Evolutionary conservation across 1,139 yeast species (phyloP), one percentile per base, ranked within the genome.

Genomic region (Magnusiomyces sp.): DNA sequence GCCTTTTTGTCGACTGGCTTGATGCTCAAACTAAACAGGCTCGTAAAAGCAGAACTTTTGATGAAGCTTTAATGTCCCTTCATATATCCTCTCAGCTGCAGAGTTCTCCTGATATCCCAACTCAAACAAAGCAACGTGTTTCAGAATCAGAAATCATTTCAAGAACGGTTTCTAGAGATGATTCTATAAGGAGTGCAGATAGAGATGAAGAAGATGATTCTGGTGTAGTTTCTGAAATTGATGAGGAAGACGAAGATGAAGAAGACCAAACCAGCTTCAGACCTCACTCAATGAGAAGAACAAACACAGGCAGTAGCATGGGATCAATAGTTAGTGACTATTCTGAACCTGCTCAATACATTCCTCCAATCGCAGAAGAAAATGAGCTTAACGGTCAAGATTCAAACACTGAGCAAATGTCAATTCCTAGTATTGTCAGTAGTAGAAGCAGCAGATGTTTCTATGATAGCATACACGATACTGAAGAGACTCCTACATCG

Each of bases 1-100:
- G 95, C 60, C 64, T 84, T 49, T 61, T 71, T 0, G 74, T 84
- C 1, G 67, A 73, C 2, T 82, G 89, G 83, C 68, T 86, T 27
- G 69, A 61, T n/a, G 38, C 44, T 19, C 40, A 14, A 4, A 23
- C 42, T 4, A n/a, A 19, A 9, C 16, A 14, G 11, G 14, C 42
- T 2, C 14, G 42, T 11, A 40, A 40, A 40, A 23, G 43, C 43
- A 29, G 43, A 40, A 40, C 33, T 2, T 40, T 40, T n/a, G 43
- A 40, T 34, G 34, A 40, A n/a, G 5, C 43, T 13, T 14, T 40
- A 13, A 40, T 23, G 7, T 23, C 29, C 7, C 29, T 23, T 23
- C 29, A 7, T 23, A 23, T 23, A 5, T 23, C 29, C 6, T 23
- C 29, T 4, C 29, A 7, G 7, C 7, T 23, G 29, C 29, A 23